Percentiles rank a stretch among this genome's conserved stretches.
Evolutionary conservation across 805 yeast species (phyloP).

Genomic region (Candida silvatica): DNA sequence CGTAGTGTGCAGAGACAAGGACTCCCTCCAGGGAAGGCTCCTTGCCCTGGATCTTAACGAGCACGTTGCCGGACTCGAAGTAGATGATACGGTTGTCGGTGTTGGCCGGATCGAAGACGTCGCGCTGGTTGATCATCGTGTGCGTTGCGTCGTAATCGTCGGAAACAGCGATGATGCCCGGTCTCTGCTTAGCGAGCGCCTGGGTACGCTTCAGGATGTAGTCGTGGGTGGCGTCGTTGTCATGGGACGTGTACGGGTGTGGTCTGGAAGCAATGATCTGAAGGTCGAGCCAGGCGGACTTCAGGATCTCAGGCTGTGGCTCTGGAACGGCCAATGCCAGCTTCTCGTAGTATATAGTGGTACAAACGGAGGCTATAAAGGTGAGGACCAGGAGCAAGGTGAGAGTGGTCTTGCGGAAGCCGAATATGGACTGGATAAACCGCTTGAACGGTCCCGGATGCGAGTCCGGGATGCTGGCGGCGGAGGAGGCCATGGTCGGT

Average conservation of each 20-base stretch:
- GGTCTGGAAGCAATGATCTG: constrained; percentile 56
- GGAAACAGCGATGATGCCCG: constrained; percentile 27
- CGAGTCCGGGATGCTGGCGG: neutral
- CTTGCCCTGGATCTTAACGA: constrained; percentile 65
- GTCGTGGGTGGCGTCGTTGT: constrained; percentile 70
- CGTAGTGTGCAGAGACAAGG: constrained; percentile 78
- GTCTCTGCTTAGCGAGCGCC: constrained; percentile 20
- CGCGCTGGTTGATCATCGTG: constrained; percentile 36
- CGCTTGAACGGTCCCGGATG: neutral
- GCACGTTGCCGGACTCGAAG: constrained; percentile 75
- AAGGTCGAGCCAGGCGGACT: constrained; percentile 61
- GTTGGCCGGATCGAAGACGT: constrained; percentile 35
- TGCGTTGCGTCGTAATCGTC: constrained; percentile 28
- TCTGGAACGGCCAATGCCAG: constrained; percentile 35
- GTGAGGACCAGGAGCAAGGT: constrained; percentile 47
- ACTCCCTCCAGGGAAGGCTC: constrained; percentile 54
- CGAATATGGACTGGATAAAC: constrained; percentile 40
- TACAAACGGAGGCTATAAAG: constrained; percentile 30
- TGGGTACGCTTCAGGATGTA: constrained; percentile 41
- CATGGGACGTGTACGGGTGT: constrained; percentile 76
- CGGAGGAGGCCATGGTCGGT: no score
- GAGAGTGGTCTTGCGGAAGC: constrained; percentile 67
- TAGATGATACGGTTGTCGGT: constrained; percentile 46
- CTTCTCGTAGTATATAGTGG: constrained; percentile 27
- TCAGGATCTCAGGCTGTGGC: constrained; percentile 27